A percentile compares a stretch with the other conserved stretches of the same genome.
Evolutionary conservation across 768 basidiomycete species (phyloP).

Genomic region (Pleurotus salmoneostramineus): DNA sequence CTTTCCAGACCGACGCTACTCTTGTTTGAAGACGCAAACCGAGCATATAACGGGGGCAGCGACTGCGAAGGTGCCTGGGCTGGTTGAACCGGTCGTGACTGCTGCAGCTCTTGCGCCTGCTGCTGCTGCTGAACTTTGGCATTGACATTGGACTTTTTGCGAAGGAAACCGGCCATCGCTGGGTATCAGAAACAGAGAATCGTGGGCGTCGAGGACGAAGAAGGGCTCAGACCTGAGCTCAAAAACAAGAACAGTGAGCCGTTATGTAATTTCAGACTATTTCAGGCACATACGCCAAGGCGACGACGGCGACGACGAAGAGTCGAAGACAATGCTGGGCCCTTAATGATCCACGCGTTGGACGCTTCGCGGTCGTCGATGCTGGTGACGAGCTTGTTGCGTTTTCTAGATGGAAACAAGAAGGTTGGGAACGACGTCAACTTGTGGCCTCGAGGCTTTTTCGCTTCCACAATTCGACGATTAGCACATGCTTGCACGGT

Average conservation of each 20-base stretch:
- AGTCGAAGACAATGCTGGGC: neutral
- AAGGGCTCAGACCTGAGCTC: neutral
- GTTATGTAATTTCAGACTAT: slow-evolving; percentile 6
- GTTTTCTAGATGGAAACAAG: neutral
- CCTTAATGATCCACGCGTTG: slow-evolving; percentile 5
- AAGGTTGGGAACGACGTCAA: neutral
- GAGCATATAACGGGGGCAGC: slow-evolving; percentile 36
- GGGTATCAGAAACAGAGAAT: neutral
- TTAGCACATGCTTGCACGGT: neutral
- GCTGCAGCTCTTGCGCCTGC: neutral
- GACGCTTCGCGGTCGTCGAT: neutral
- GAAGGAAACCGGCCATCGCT: slow-evolving; percentile 55
- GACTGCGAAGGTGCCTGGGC: slow-evolving; percentile 19
- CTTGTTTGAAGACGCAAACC: slow-evolving; percentile 28
- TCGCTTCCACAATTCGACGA: neutral
- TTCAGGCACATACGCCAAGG: slow-evolving; percentile 3
- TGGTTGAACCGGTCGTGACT: slow-evolving; percentile 8
- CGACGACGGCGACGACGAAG: neutral
- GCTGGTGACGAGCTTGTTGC: neutral
- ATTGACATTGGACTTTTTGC: slow-evolving; percentile 42
- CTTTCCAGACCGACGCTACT: slow-evolving; percentile 3
- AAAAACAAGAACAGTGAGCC: neutral
- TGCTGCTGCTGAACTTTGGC: slow-evolving; percentile 8
- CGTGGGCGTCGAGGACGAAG: neutral
- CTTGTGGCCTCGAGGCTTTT: neutral